These are phyloP conservation scores for Escallonia herrerae DNA, from an alignment of 129 eudicot species.

Conservation along the genomic window DNA sequence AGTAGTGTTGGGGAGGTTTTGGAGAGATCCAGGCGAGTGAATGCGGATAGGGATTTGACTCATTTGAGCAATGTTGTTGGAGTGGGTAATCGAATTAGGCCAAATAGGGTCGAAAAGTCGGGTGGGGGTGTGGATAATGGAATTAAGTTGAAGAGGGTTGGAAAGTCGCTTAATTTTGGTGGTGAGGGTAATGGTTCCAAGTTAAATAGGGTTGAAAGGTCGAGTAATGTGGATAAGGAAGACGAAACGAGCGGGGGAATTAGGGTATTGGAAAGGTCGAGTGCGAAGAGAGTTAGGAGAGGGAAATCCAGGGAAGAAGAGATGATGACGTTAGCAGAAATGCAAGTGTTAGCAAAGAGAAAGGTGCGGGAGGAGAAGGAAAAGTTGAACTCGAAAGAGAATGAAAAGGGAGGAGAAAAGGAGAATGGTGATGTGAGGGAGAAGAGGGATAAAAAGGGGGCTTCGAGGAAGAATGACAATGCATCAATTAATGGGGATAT, in stretches of 20 bases:
- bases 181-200: slow-evolving; percentile 5
- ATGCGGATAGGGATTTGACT: too few species aligned
- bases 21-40: slow-evolving; percentile 22
- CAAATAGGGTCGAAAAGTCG: slow-evolving; percentile 7
- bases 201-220: slow-evolving; percentile 10
- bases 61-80: too few species aligned
- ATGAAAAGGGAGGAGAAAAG: slow-evolving; percentile 20
- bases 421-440: slow-evolving; percentile 12
- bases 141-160: slow-evolving; percentile 13
- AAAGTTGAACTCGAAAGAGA: slow-evolving; percentile 15
- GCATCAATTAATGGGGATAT: slow-evolving; percentile 16
- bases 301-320: slow-evolving; percentile 18
- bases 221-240: slow-evolving; percentile 5
- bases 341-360: slow-evolving; percentile 44
- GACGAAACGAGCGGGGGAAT: slow-evolving; percentile 10
- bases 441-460: slow-evolving; percentile 9
- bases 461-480: slow-evolving; percentile 3
- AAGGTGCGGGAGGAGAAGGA: slow-evolving; percentile 23
- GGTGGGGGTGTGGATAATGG: slow-evolving; percentile 2
- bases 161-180: slow-evolving; percentile 7
- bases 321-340: slow-evolving; percentile 65
- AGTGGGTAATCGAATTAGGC: too few species aligned
- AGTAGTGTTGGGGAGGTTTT: slow-evolving; percentile 42
- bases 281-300: slow-evolving; percentile 24
- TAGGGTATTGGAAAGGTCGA: slow-evolving; percentile 12